phyloP scores from a whole-genome alignment of 495 filamentous ascomycete genomes.

The Annulohypoxylon maeteangense region DNA sequence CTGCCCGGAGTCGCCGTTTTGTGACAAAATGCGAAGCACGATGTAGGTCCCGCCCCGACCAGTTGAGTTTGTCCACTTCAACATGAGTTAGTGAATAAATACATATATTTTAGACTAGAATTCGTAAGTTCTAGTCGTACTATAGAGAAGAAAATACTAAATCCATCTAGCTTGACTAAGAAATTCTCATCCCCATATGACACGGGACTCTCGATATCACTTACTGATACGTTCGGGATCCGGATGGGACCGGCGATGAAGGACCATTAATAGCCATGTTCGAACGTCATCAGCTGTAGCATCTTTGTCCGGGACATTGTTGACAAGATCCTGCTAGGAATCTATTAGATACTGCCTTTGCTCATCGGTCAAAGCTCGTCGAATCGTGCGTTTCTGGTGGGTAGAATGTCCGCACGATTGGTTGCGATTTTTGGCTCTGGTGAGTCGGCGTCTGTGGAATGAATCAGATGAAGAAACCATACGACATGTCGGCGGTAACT shows the following conservation, averaged over 20 bases:
- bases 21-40: conserved; percentile 38
- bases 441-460: neutral
- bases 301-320: conserved; percentile 33
- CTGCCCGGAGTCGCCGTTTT: conserved; percentile 36
- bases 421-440: conserved; percentile 5
- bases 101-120: neutral
- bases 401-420: conserved; percentile 29
- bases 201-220: neutral
- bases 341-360: conserved; percentile 37
- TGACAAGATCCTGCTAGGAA: conserved; percentile 40
- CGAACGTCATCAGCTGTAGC: conserved; percentile 35
- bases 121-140: neutral
- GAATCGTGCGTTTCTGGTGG: conserved; percentile 15
- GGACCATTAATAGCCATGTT: conserved; percentile 37
- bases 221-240: conserved; percentile 33
- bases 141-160: neutral
- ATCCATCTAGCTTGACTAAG: neutral
- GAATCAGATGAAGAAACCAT: neutral
- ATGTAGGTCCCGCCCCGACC: conserved; percentile 41
- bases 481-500: neutral
- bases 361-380: conserved; percentile 28
- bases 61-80: conserved; percentile 22
- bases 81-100: neutral
- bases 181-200: neutral
- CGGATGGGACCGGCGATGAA: conserved; percentile 43